A percentile compares a stretch with the other conserved stretches of the same genome.
These are phyloP conservation scores for Mycena latifolia DNA, from an alignment of 768 basidiomycete genomes.

Conservation along the genomic window DNA sequence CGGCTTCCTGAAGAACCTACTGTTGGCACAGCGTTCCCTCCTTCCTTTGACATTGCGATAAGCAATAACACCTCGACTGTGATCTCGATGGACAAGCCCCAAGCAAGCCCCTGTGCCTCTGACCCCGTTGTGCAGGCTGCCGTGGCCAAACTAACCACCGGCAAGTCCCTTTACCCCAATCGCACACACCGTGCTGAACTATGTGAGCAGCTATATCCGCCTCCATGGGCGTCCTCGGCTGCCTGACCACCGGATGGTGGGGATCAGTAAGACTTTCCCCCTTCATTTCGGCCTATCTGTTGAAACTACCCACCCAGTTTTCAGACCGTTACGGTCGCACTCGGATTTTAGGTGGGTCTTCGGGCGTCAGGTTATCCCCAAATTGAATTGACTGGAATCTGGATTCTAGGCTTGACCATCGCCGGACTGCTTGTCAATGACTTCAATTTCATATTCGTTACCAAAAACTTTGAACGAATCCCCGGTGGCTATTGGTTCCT, in stretches of 20 bases:
- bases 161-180: constrained; percentile 51
- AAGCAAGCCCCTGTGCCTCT: constrained; percentile 59
- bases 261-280: constrained; percentile 67
- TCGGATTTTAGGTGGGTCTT: constrained; percentile 48
- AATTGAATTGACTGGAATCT: background rate
- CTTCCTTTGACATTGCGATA: constrained; percentile 27
- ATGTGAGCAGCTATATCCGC: constrained; percentile 66
- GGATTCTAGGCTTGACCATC: constrained; percentile 49
- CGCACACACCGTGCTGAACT: constrained; percentile 11
- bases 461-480: constrained; percentile 57
- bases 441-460: constrained; percentile 63
- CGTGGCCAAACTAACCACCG: constrained; percentile 73
- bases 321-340: constrained; percentile 74
- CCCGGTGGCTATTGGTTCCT: constrained; percentile 77
- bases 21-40: constrained; percentile 32
- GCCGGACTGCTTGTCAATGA: constrained; percentile 64
- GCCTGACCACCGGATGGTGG: constrained; percentile 90
- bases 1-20: constrained; percentile 7
- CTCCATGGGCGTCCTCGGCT: constrained; percentile 78
- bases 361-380: background rate
- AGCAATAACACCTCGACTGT: background rate
- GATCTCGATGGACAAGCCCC: constrained; percentile 3
- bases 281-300: background rate
- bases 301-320: constrained; percentile 48
- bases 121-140: constrained; percentile 83